Evolutionary conservation across 2,329 filamentous ascomycete species (phyloP).

Genomic region (Penicillium hordei): DNA sequence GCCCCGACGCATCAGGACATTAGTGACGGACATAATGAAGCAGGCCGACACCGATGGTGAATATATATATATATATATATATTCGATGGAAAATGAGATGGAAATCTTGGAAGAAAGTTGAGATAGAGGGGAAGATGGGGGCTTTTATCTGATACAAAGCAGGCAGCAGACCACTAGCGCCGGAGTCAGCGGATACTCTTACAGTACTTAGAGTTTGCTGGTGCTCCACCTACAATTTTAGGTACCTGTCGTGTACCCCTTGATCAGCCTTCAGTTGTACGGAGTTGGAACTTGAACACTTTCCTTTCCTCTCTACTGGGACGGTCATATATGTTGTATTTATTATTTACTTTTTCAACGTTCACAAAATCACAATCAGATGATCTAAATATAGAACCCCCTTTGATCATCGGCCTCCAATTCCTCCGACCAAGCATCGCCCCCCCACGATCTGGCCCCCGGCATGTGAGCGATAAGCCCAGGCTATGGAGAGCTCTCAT

Average conservation of each 20-base stretch:
- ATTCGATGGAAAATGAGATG: background rate
- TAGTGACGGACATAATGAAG: slow-evolving; percentile 29
- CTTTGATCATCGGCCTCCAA: slow-evolving; percentile 2
- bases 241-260: slow-evolving; percentile 1
- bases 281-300: background rate
- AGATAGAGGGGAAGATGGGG: slow-evolving; percentile 4
- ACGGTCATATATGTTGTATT: background rate
- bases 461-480: too few relatives aligned
- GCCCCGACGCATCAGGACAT: slow-evolving; percentile 39
- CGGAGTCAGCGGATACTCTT: slow-evolving; percentile 1
- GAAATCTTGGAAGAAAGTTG: background rate
- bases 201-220: background rate
- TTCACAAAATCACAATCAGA: background rate
- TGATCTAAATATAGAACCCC: slow-evolving; percentile 19
- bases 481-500: too few relatives aligned
- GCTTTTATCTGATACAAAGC: slow-evolving; percentile 9
- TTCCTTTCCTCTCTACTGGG: background rate
- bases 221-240: background rate
- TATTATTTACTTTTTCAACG: background rate
- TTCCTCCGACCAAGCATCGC: background rate
- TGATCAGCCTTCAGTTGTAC: background rate
- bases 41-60: background rate
- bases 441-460: background rate
- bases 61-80: background rate
- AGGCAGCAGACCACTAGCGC: slow-evolving; percentile 13